Evolutionary conservation across 2,329 filamentous ascomycete genomes (phyloP), one percentile per base, ranked within the genome.

Genomic region (Xylaria digitata): DNA sequence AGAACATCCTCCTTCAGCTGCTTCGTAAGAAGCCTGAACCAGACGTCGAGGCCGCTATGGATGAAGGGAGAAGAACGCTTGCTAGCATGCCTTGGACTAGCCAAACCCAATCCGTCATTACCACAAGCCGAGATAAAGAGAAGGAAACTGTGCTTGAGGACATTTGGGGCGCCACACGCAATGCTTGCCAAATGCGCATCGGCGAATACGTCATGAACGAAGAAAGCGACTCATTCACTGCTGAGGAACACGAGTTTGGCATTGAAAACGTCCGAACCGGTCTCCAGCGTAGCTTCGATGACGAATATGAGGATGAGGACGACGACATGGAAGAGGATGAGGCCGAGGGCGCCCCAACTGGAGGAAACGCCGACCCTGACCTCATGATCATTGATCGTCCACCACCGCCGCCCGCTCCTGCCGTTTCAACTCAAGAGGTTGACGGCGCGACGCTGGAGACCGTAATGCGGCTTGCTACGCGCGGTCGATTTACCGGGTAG

Each of bases 1-100:
- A 91, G 77, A 80, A 78, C 55, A 83, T 92, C 3, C 84, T 95
- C 1, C 84, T 87, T 30, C 87, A 90, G 73, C 83, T 97, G 1
- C 82, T 96, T 37, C 90, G 93, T 45, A 96, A 96, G 80, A 96
- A 96, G 77, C 85, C 94, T 55, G 93, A 96, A 71, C 92, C 92
- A 0, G 85, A 87, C 26, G 89, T 94, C 19, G 92, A 94, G 76
- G 88, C 89, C 63, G 90, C 90, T 80, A 89, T 95, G 30, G 86
- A 88, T 23, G 82, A 88, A 58, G 90, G 89, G 0, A 85, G 87
- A 42, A 82, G 82, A 65, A 81, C 82, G 32, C 71, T 74, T 26
- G 67, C 71, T 1, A 69, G 11, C 37, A 59, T 70, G 26, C 62
- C 68, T 1, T 19, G 56, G 3, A 65, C 65, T 21, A 43, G 19